Evolutionary conservation across 768 basidiomycete species (phyloP), one percentile per base, ranked within the genome.

Genomic region (Tricholoma terreum): DNA sequence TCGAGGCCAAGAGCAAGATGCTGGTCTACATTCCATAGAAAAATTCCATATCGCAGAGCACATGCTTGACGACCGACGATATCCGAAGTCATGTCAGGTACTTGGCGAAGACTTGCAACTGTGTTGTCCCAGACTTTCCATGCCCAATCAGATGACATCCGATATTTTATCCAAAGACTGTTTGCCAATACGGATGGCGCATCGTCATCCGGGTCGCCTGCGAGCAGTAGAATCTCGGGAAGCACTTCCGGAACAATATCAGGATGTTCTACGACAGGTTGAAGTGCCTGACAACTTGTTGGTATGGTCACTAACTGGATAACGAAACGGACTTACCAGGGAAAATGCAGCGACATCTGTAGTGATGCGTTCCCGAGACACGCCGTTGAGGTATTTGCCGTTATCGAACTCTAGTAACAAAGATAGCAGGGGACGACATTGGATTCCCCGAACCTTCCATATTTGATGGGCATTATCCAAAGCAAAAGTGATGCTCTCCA

Each of bases 111-210:
- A 52, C 85, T 86, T 6, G 87, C 83, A 43, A 93, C 77, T 1
- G 86, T 84, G 63, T 89, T 92, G 66, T 92, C 89, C 90, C 90
- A 92, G 17, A 88, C 87, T 63, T 86, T 87, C 84, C 84, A 87
- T 1, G 82, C 89, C 89, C 90, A 92, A 62, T 90, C 82, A 12
- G 71, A 64, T 0, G 89, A 82, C 14, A 82, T 83, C 42, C 87
- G 84, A 63, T 92, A 92, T 66, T 89, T 88, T 70, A 89, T 88
- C 91, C 91, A 93, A 12, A 93, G 75, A 46, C 81, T 80, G 62
- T 87, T 88, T 0, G 90, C 90, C 19, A 93, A 82, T 48, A 81
- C 79, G 0, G 85, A 84, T 2, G 88, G 81, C 5, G 85, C 88
- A 56, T 86, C 84, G 0, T 75, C 73, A 50, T 80, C 78, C 2